Percentiles rank a stretch among this genome's conserved stretches.
These are phyloP conservation scores for Lactifluus volemus DNA, from an alignment of 768 basidiomycete genomes.

Conservation along the genomic window DNA sequence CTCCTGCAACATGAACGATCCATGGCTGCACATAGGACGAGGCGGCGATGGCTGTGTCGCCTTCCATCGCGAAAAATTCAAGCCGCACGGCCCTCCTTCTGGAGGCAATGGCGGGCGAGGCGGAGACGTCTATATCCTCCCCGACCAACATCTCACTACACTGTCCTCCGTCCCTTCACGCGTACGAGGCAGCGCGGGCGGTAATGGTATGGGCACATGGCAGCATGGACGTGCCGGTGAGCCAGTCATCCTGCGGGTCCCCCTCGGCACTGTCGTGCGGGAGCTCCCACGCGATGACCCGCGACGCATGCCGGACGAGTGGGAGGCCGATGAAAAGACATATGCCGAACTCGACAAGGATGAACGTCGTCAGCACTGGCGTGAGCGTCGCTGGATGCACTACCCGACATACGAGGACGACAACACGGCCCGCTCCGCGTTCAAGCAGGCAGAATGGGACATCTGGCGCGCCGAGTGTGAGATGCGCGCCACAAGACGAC, in stretches of 20 bases:
- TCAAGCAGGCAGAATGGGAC: slow-evolving; percentile 60
- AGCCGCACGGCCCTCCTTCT: slow-evolving; percentile 78
- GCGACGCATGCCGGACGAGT: slow-evolving; percentile 54
- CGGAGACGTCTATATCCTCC: slow-evolving; percentile 77
- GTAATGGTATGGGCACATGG: slow-evolving; percentile 77
- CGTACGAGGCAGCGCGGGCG: slow-evolving; percentile 57
- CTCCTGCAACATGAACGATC: neutral
- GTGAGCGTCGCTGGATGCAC: slow-evolving; percentile 68
- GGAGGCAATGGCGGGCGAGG: slow-evolving; percentile 91
- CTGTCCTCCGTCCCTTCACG: slow-evolving; percentile 65
- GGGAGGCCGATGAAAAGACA: slow-evolving; percentile 63
- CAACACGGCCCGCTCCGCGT: slow-evolving; percentile 55
- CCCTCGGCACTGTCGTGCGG: slow-evolving; percentile 82
- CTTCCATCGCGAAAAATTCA: slow-evolving; percentile 86
- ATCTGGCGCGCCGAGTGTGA: slow-evolving; percentile 55
- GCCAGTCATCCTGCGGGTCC: slow-evolving; percentile 73
- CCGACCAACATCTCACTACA: slow-evolving; percentile 68
- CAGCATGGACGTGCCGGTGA: slow-evolving; percentile 69
- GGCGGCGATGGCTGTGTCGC: slow-evolving; percentile 91
- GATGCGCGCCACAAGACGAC: slow-evolving; percentile 39
- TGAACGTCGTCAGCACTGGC: slow-evolving; percentile 49
- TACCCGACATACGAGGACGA: slow-evolving; percentile 60
- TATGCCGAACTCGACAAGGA: slow-evolving; percentile 38
- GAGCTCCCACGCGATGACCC: slow-evolving; percentile 64
- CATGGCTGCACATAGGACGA: slow-evolving; percentile 43